Percentiles rank a stretch among this genome's conserved stretches.
phyloP scores from a whole-genome alignment of 2,329 filamentous ascomycete genomes.

The Shiraia sp. region DNA sequence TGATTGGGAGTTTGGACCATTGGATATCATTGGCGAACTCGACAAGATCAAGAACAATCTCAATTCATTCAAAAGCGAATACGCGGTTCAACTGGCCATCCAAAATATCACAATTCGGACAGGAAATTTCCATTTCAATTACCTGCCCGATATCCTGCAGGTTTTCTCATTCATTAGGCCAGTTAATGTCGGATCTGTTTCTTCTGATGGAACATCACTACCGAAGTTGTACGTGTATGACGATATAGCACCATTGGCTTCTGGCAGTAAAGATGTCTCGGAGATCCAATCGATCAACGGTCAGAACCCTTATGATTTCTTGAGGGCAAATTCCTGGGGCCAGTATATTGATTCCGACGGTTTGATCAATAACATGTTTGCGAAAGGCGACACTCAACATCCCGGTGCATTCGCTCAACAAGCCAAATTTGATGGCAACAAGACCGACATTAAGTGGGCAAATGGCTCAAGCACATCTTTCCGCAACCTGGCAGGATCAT shows the following conservation, averaged over 20 bases:
- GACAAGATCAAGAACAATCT: slow-evolving; percentile 37
- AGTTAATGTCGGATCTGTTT: slow-evolving; percentile 31
- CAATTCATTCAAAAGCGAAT: slow-evolving; percentile 38
- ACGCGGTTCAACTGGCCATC: slow-evolving; percentile 42
- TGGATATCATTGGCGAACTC: slow-evolving; percentile 41
- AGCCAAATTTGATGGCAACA: slow-evolving; percentile 23
- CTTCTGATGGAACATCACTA: slow-evolving; percentile 34
- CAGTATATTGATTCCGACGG: slow-evolving; percentile 30
- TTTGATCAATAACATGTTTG: slow-evolving; percentile 23
- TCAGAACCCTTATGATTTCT: slow-evolving; percentile 26
- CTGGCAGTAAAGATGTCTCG: slow-evolving; percentile 23
- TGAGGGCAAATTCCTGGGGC: slow-evolving; percentile 19
- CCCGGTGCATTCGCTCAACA: slow-evolving; percentile 20
- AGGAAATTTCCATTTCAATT: slow-evolving; percentile 35
- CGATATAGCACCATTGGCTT: slow-evolving; percentile 20
- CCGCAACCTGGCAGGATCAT: slow-evolving; percentile 22
- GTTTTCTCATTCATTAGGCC: slow-evolving; percentile 23
- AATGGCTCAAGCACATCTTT: slow-evolving; percentile 27
- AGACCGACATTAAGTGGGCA: slow-evolving; percentile 35
- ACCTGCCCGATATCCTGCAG: slow-evolving; percentile 31
- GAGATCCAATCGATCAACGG: slow-evolving; percentile 32
- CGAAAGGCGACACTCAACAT: slow-evolving; percentile 25
- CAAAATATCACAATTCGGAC: slow-evolving; percentile 27
- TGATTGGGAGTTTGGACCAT: slow-evolving; percentile 36
- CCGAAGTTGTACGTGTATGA: slow-evolving; percentile 38